Evolutionary conservation across 2,329 filamentous ascomycete species (phyloP), one percentile per base, ranked within the genome.

Genomic region (Colletotrichum tamarilloi): DNA sequence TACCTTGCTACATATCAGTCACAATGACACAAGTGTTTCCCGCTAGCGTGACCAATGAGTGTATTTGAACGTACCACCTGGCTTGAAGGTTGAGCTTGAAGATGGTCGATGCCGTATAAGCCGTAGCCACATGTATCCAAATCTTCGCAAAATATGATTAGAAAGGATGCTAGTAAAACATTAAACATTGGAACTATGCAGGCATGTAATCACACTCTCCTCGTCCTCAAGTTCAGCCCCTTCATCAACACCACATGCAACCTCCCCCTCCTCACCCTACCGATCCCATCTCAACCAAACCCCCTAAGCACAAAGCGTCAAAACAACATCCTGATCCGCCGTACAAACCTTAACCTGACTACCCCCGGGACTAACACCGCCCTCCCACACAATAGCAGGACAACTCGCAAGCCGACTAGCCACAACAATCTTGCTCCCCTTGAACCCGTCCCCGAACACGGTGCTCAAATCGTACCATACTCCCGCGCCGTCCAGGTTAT

Each of bases 401-500:
- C 84, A 85, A 2, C 72, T 75, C 5, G 68, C 46, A 49, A 81
- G 75, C 46, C 76, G 75, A 71, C 81, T 82, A 12, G 75, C 75
- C 12, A 79, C 77, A 5, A 77, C 77, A 9, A 85, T 26, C 77
- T 80, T 82, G 59, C 77, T 72, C 8, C 82, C 82, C 14, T 60
- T 66, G 28, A 85, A 84, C 5, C 80, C 76, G 67, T 84, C 79
- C n/a, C 84, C 84, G 60, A 85, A 85, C 19, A 84, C 80, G 72
- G 80, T 79, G 76, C 78, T 81, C 28, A 85, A 76, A 72, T 85
- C 84, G 70, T 84, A 85, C 81, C 81, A 85, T 64, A 85, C 70
- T 6, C 72, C 73, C 64, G 53, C 72, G 66, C 76, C 76, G 62
- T 82, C 80, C 38, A 85, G 80, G 77, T 75, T 84, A 76, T 83